Percentiles rank a stretch among this genome's conserved stretches.
Conservation (phyloP, 2,329 filamentous ascomycete genomes). For the Paramyrothecium roridum region DNA sequence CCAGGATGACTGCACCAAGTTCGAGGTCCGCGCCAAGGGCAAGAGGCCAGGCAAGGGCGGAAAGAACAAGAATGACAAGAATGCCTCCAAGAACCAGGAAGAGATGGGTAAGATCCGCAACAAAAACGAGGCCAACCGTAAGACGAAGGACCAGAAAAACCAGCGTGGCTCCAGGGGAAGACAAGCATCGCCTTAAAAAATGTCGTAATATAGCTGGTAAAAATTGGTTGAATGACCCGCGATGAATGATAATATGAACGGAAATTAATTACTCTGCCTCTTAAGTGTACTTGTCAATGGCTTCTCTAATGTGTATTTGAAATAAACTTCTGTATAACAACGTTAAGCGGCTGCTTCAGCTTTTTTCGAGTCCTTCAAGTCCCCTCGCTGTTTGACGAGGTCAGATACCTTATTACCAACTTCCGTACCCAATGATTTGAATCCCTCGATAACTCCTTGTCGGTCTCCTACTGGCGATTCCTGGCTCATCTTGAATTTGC, state of each 20-base stretch:
- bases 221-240: no score
- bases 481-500: conserved; percentile 68
- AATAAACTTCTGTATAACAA: no score
- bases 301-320: no score
- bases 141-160: not conserved
- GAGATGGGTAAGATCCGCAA: not conserved
- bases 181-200: no score
- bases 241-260: no score
- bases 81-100: not conserved
- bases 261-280: no score
- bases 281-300: no score
- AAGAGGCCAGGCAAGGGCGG: not conserved
- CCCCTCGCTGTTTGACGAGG: conserved; percentile 25
- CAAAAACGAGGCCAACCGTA: not conserved
- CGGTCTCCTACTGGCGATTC: conserved; percentile 51
- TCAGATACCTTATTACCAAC: conserved; percentile 24
- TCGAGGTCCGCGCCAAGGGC: not conserved
- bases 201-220: no score
- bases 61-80: not conserved
- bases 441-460: conserved; percentile 55
- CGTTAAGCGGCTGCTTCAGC: no score
- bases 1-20: not conserved
- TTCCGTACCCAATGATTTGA: conserved; percentile 33
- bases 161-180: no score
- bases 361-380: conserved; percentile 14